Conservation (phyloP, 768 basidiomycete genomes). For the Suillus ampliporus region DNA sequence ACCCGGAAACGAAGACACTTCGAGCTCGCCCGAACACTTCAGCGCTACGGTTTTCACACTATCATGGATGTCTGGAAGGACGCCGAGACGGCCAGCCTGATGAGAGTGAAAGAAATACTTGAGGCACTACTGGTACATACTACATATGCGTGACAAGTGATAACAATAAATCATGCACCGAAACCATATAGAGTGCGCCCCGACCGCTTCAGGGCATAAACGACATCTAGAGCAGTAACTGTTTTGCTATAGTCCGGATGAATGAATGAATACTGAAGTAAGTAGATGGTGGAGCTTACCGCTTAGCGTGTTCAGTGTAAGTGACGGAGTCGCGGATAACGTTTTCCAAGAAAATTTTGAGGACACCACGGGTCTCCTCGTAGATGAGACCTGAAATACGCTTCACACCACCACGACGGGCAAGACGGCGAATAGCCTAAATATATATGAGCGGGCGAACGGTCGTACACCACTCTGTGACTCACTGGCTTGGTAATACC, state of each 20-base stretch:
- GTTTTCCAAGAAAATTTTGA: slow-evolving; percentile 89
- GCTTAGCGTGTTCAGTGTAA: slow-evolving; percentile 92
- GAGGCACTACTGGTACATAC: not conserved
- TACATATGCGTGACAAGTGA: not conserved
- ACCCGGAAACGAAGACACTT: not conserved
- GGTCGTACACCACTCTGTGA: slow-evolving; percentile 26
- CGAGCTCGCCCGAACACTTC: not conserved
- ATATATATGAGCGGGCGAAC: slow-evolving; percentile 63
- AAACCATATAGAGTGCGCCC: slow-evolving; percentile 87
- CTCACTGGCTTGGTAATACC: slow-evolving; percentile 56
- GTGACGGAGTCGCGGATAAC: slow-evolving; percentile 92
- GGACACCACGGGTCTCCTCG: slow-evolving; percentile 92
- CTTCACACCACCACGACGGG: slow-evolving; percentile 92
- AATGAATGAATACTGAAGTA: not conserved
- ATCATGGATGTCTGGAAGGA: not conserved
- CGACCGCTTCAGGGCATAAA: slow-evolving; percentile 75
- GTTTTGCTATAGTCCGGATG: slow-evolving; percentile 58
- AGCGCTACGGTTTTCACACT: not conserved
- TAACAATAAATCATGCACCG: slow-evolving; percentile 56
- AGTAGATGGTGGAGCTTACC: slow-evolving; percentile 31
- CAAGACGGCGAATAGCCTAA: slow-evolving; percentile 79
- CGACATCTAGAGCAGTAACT: slow-evolving; percentile 86
- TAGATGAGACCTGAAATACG: slow-evolving; percentile 90
- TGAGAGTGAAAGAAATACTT: not conserved
- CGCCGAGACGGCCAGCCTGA: not conserved